Percentiles rank a stretch among this genome's conserved stretches.
These are phyloP conservation scores for Neopestalotiopsis sp. DNA, from an alignment of 2,329 filamentous ascomycete species.

Conservation along the genomic window DNA sequence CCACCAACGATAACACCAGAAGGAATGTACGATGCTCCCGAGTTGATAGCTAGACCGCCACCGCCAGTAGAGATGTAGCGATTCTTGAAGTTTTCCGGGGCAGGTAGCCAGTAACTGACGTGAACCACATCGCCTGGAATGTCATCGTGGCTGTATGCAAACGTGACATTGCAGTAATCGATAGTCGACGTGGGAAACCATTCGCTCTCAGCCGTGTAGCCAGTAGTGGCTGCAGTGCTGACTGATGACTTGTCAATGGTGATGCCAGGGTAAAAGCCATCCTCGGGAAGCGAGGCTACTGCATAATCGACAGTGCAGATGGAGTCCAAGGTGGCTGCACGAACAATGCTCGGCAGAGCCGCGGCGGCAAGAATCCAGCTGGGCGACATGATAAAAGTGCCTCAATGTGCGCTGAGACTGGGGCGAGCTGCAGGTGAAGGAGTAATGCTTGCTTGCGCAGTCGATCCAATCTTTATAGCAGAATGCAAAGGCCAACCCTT, in stretches of 20 bases:
- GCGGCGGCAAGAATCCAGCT: not conserved
- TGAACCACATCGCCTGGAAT: conserved; percentile 37
- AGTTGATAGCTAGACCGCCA: conserved; percentile 51
- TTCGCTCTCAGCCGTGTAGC: conserved; percentile 33
- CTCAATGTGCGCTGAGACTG: not conserved
- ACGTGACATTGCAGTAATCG: conserved; percentile 50
- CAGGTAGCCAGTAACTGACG: conserved; percentile 47
- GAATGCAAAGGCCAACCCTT: too few species aligned
- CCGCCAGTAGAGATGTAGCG: conserved; percentile 52
- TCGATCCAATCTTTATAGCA: too few species aligned
- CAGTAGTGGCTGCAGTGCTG: conserved; percentile 35
- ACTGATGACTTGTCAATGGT: conserved; percentile 34
- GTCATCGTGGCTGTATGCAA: conserved; percentile 50
- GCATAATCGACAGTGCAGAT: conserved; percentile 28
- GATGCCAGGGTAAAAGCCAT: conserved; percentile 32
- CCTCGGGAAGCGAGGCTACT: conserved; percentile 23
- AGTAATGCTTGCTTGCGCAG: too few species aligned
- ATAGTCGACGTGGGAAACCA: conserved; percentile 29
- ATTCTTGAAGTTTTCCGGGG: conserved; percentile 47
- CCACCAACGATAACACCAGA: conserved; percentile 47
- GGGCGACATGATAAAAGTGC: not conserved
- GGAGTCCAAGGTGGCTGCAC: conserved; percentile 20
- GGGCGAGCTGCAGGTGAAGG: not conserved
- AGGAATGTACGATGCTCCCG: conserved; percentile 35
- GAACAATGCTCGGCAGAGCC: not conserved